Evolutionary conservation across 768 basidiomycete genomes (phyloP).

Genomic region (Chalciporus sphaerocephalus): DNA sequence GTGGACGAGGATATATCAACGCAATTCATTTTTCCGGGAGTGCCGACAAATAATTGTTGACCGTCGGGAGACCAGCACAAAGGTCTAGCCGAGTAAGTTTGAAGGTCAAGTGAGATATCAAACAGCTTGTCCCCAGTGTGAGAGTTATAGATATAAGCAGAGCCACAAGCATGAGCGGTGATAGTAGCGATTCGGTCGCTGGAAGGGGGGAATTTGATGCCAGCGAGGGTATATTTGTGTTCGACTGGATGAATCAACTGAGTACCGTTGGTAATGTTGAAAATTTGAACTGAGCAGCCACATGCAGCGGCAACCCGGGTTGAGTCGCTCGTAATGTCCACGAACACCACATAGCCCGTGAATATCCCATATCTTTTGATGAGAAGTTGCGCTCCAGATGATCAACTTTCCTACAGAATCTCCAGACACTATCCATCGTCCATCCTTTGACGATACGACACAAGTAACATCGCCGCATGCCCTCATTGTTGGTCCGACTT

Average conservation of each 20-base stretch:
- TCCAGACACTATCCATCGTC: slow-evolving; percentile 4
- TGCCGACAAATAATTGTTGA: too few relatives aligned
- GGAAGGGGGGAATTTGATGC: slow-evolving; percentile 4
- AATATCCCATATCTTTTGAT: slow-evolving; percentile 3
- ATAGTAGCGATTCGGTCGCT: slow-evolving; percentile 1
- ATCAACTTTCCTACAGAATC: not conserved
- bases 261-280: slow-evolving; percentile 4
- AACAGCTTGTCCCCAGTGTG: not conserved
- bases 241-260: slow-evolving; percentile 1
- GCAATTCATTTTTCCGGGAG: too few relatives aligned
- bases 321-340: slow-evolving; percentile 11
- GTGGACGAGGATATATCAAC: too few relatives aligned
- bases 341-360: not conserved
- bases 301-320: slow-evolving; percentile 7
- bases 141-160: slow-evolving; percentile 4
- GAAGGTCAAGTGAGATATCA: too few relatives aligned
- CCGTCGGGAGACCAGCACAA: too few relatives aligned
- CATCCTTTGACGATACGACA: slow-evolving; percentile 12
- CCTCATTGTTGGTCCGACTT: too few relatives aligned
- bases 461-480: too few relatives aligned
- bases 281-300: slow-evolving; percentile 4
- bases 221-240: slow-evolving; percentile 1
- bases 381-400: slow-evolving; percentile 3
- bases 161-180: not conserved
- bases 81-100: too few relatives aligned